Conservation (phyloP, 1,284 basidiomycete species). For the Ustilago tritici region DNA sequence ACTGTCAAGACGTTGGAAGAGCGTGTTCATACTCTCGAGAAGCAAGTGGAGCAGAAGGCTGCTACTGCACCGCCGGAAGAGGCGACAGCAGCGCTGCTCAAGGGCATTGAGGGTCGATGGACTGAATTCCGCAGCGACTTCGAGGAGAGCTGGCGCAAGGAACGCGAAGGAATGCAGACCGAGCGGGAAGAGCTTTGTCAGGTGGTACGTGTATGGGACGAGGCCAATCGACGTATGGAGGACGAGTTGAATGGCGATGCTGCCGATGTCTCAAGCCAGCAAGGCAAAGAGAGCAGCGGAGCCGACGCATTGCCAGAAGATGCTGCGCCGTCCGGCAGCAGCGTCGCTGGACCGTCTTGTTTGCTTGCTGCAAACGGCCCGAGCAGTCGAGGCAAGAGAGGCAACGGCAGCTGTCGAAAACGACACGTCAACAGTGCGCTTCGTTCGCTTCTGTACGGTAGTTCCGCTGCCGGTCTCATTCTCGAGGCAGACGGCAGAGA, state of each 20-base stretch:
- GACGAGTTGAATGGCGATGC: constrained; percentile 58
- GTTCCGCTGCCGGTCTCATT: constrained; percentile 28
- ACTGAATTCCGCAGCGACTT: constrained; percentile 72
- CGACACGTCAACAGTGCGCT: constrained; percentile 57
- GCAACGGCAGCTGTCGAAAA: constrained; percentile 29
- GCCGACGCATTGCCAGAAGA: constrained; percentile 16
- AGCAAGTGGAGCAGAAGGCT: constrained; percentile 50
- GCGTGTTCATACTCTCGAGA: constrained; percentile 72
- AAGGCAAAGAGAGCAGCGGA: constrained; percentile 14
- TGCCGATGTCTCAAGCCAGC: constrained; percentile 5
- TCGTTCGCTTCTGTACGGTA: constrained; percentile 53
- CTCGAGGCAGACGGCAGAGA: constrained; percentile 25
- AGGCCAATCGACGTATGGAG: constrained; percentile 71
- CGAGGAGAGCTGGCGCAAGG: constrained; percentile 71
- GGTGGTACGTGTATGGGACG: constrained; percentile 87
- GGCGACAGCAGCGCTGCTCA: constrained; percentile 38
- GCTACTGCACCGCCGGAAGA: constrained; percentile 22
- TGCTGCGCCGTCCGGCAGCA: constrained; percentile 2
- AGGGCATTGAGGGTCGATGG: constrained; percentile 82
- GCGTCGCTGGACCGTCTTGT: constrained; percentile 8
- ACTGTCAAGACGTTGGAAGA: constrained; percentile 82
- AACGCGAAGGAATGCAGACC: constrained; percentile 83
- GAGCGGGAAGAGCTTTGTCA: constrained; percentile 82
- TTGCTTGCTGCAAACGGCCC: constrained; percentile 2
- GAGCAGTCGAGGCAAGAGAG: constrained; percentile 22